Base-by-base conservation (phyloP, 2,329 filamentous ascomycete genomes). In the Xylaria sp. region DNA sequence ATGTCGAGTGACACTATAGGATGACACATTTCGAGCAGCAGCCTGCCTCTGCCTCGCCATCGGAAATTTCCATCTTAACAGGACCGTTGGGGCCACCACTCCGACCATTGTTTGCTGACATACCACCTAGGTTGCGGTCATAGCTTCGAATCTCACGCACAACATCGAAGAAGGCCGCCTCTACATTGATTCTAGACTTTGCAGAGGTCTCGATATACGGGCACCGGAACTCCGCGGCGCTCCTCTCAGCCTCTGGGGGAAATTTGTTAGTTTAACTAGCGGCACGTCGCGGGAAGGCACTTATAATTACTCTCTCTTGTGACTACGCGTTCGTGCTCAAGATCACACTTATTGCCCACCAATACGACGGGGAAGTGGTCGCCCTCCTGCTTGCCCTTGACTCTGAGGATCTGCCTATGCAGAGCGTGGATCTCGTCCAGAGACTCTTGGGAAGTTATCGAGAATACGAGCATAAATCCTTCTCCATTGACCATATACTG, bases 351-450 rank as follows among this genome's bases (percentile, higher is more conserved):
- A 89, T 99, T 99, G 77, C 94, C 96, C 51, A 98, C 96, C 55
- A 99, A 93, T 67, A 98, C 97, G 86, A 99, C 98, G 76, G 96
- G 96, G 86, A 99, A 99, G 82, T 98, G 97, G 84, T 99, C 96
- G 23, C 75, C 75, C 54, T 76, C 74, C 46, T 77, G 75, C 89
- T 97, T 98, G 86, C 98, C 96, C 88, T 99, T 99, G 78, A 99
- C 96, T 76, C 96, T 87, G 76, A 99, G 87, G 80, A 99, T 99
- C 84, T 99, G 96, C 86, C 98, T 94, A 83, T 98, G 94, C 84
- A 98, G 98, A 58, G 94, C 97, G 83, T 94, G 92, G 82, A 99
- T 98, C 85, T 99, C 96, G 81, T 99, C 95, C 79, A 98, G 98
- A 78, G 93, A 97, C 83, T 98, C 94, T 79, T 94, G 90, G 79